These are phyloP conservation scores for Micromonas pusilla DNA, from an alignment of 139 green algal species.

Conservation along the genomic window DNA sequence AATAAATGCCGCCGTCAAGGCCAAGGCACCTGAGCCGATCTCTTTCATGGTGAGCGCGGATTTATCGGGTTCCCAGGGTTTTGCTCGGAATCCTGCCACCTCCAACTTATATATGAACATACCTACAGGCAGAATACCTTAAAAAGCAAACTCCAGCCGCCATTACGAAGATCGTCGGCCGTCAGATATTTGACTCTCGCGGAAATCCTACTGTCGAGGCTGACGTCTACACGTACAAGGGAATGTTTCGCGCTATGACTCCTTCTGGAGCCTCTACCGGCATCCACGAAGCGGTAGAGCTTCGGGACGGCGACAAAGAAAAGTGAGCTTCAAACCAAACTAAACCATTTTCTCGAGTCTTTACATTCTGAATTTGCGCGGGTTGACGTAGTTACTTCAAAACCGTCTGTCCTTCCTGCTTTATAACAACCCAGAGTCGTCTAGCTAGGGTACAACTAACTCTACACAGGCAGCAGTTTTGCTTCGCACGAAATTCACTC, in stretches of 20 bases:
- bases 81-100: not conserved
- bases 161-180: slow-evolving; percentile 78
- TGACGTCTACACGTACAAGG: slow-evolving; percentile 84
- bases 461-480: no score
- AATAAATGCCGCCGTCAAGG: slow-evolving; percentile 85
- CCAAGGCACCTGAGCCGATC: slow-evolving; percentile 79
- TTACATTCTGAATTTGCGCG: no score
- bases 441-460: no score
- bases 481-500: no score
- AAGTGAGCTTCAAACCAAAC: slow-evolving; percentile 24
- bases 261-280: slow-evolving; percentile 89
- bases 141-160: slow-evolving; percentile 38
- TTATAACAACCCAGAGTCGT: no score
- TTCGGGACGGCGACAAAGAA: slow-evolving; percentile 82
- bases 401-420: no score
- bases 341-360: no score
- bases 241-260: slow-evolving; percentile 82
- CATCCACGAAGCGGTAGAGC: slow-evolving; percentile 95
- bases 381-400: no score
- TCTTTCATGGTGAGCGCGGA: slow-evolving; percentile 67
- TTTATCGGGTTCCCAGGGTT: not conserved
- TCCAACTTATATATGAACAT: no score
- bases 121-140: slow-evolving; percentile 36
- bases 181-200: slow-evolving; percentile 94
- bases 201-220: slow-evolving; percentile 95